phyloP scores from a whole-genome alignment of 768 basidiomycete genomes.

The Podaxis sp. region DNA sequence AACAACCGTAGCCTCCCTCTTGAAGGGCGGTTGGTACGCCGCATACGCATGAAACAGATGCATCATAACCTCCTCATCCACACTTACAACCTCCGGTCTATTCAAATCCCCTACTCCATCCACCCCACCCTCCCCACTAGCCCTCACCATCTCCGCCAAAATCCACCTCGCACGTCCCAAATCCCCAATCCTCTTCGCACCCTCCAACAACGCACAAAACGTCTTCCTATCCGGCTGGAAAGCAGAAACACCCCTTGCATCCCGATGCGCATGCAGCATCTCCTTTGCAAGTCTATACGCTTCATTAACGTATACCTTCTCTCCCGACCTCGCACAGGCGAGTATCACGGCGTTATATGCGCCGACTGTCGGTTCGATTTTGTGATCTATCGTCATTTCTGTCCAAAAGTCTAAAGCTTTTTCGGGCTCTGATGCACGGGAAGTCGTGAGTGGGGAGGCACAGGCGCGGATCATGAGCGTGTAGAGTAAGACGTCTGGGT shows the following conservation, averaged over 20 bases:
- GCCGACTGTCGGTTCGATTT: slow-evolving; percentile 58
- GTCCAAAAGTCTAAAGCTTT: slow-evolving; percentile 90
- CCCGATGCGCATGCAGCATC: slow-evolving; percentile 80
- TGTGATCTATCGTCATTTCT: slow-evolving; percentile 82
- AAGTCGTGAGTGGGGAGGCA: slow-evolving; percentile 46
- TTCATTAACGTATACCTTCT: slow-evolving; percentile 68
- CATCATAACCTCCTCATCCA: slow-evolving; percentile 73
- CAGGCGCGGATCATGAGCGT: slow-evolving; percentile 88
- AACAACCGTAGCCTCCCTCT: slow-evolving; percentile 46
- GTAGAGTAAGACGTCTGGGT: slow-evolving; percentile 72
- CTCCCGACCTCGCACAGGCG: slow-evolving; percentile 71
- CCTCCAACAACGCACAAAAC: slow-evolving; percentile 85
- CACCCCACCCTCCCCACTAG: slow-evolving; percentile 24
- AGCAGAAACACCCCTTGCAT: slow-evolving; percentile 55
- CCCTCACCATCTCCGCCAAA: slow-evolving; percentile 75
- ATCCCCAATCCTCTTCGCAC: slow-evolving; percentile 86
- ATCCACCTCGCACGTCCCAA: slow-evolving; percentile 85
- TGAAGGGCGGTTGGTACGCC: slow-evolving; percentile 72
- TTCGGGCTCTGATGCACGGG: slow-evolving; percentile 74
- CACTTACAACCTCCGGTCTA: slow-evolving; percentile 27
- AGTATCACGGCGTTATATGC: slow-evolving; percentile 84
- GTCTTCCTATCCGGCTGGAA: slow-evolving; percentile 65
- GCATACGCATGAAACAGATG: slow-evolving; percentile 90
- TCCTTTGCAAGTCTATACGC: slow-evolving; percentile 81
- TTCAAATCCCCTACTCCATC: slow-evolving; percentile 1